Percentiles rank a stretch among this genome's conserved stretches.
Evolutionary conservation across 2,329 filamentous ascomycete genomes (phyloP).

Genomic region (Fusarium denticulatum): DNA sequence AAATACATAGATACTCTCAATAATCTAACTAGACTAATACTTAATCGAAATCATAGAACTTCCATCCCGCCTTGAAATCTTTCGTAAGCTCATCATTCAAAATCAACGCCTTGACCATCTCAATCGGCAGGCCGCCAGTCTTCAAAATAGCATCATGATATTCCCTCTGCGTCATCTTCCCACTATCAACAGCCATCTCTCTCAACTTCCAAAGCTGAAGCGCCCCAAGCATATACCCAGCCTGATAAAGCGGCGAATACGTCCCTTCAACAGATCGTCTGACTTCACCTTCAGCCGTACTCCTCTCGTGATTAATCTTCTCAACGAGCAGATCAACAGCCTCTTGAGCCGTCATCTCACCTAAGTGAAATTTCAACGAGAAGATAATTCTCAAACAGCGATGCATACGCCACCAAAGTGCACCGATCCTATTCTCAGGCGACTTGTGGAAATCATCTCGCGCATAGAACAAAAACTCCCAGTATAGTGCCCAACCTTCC

Average conservation of each 20-base stretch:
- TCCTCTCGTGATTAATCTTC: constrained; percentile 17
- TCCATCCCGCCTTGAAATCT: constrained; percentile 26
- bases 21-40: background rate
- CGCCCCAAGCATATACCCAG: constrained; percentile 27
- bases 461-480: constrained; percentile 29
- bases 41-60: constrained; percentile 33
- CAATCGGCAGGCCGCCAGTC: constrained; percentile 24
- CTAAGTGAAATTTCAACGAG: constrained; percentile 22
- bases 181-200: constrained; percentile 19
- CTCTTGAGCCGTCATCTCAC: constrained; percentile 31
- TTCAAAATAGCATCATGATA: constrained; percentile 29
- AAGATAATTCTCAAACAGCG: constrained; percentile 22
- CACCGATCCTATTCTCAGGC: constrained; percentile 22
- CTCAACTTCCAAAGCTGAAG: constrained; percentile 28
- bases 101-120: constrained; percentile 31
- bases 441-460: constrained; percentile 29
- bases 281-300: constrained; percentile 27
- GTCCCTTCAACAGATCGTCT: constrained; percentile 27
- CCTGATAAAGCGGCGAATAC: constrained; percentile 28
- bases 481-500: constrained; percentile 31
- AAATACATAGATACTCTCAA: background rate
- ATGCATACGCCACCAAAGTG: constrained; percentile 34
- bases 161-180: constrained; percentile 20
- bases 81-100: constrained; percentile 7
- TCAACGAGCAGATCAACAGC: constrained; percentile 22